These are phyloP conservation scores for Aspergillus sparsus DNA, from an alignment of 495 filamentous ascomycete genomes.

Conservation along the genomic window DNA sequence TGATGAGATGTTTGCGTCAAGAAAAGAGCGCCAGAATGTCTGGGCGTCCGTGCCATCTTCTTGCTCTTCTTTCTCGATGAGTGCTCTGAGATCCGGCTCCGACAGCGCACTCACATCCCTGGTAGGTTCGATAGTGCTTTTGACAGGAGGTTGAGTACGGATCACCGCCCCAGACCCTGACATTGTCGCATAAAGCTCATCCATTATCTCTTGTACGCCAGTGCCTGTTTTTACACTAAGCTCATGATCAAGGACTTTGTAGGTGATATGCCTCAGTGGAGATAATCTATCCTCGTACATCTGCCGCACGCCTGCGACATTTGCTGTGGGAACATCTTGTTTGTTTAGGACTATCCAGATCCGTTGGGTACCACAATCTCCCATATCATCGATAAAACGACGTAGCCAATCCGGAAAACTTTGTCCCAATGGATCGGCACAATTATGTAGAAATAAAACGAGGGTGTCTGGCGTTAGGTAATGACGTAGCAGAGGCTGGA, in stretches of 20 bases:
- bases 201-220: conserved; percentile 5
- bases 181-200: conserved; percentile 1
- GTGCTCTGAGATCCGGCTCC: conserved; percentile 1
- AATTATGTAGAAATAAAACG: conserved; percentile 9
- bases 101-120: not conserved
- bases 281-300: conserved; percentile 9
- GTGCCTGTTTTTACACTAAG: conserved; percentile 8
- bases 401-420: not conserved
- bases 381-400: conserved; percentile 1
- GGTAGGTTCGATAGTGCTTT: not conserved
- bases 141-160: not conserved
- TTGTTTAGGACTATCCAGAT: conserved; percentile 8
- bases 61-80: conserved; percentile 5
- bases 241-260: conserved; percentile 7
- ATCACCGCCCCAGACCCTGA: not conserved
- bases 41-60: not conserved
- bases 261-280: not conserved
- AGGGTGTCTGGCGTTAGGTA: not conserved
- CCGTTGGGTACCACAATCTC: not conserved
- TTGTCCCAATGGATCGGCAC: not conserved
- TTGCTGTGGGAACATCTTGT: conserved; percentile 2
- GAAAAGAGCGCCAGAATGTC: conserved; percentile 1
- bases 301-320: not conserved
- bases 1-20: conserved; percentile 4
- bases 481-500: conserved; percentile 3